Evolutionary conservation across 306 rosid genomes (phyloP), one percentile per base, ranked within the genome.

Genomic region (Purshia tridentata): DNA sequence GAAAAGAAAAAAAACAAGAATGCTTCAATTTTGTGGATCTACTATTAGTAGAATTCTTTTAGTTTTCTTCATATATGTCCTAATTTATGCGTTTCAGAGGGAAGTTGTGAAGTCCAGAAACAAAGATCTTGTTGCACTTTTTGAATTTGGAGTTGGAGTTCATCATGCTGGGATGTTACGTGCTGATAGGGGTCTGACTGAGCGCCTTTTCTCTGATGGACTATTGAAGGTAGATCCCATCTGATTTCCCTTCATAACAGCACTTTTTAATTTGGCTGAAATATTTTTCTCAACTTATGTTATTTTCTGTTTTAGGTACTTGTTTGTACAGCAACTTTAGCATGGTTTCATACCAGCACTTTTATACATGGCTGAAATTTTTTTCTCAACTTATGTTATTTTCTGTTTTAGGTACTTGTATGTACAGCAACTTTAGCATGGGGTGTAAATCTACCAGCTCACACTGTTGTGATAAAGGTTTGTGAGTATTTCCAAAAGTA

Each of bases 151-250:
- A 50, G 65, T 88, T 76, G 98, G 98, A 56, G 76, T 93, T 67
- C 98, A 93, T 91, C 97, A 93, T 85, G 98, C 98, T 73, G 98
- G 98, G 83, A 93, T 93, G 98, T 77, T 93, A 78, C 97, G 98
- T 53, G 68, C 97, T 39, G 98, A 93, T 81, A 89, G 98, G 84
- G 94, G 92, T 74, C 82, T 93, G 72, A 93, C 98, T 70, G 98
- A 93, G 80, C 85, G 91, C 58, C 98, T 93, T 84, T 93, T 93
- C 78, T 86, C 98, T 53, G 88, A 82, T 57, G 98, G 98, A 78
- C 92, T 91, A 59, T 78, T 93, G 85, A 93, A 91, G 96, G 98
- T 89, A 79, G 66, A 53, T 40, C 40, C 29, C 37, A 52, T 39
- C 18, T 40, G 18, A 61, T 69, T 69, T 52, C 47, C 47, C 42